Evolutionary conservation across 768 basidiomycete species (phyloP).

Genomic region (Collybia nuda): DNA sequence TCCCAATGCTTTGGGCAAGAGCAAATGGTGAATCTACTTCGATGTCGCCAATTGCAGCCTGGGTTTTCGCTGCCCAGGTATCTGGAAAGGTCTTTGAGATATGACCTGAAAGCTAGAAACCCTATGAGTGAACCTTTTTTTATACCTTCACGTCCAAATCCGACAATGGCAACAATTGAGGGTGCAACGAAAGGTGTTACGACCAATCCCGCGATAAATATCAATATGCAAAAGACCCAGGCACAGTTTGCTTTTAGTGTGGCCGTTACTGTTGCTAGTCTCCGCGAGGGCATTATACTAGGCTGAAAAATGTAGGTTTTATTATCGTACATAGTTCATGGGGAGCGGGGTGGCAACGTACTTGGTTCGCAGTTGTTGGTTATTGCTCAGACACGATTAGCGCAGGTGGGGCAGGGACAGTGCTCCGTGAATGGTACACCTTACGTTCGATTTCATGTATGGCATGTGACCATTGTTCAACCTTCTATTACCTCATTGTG

Average conservation of each 20-base stretch:
- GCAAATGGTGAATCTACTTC: slow-evolving; percentile 10
- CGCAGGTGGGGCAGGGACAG: too few species aligned
- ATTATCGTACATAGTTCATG: too few species aligned
- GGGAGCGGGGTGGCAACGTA: too few species aligned
- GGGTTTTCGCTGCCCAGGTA: not conserved
- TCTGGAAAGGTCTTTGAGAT: not conserved
- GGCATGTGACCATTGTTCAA: too few species aligned
- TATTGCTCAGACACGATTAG: too few species aligned
- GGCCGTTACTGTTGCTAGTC: too few species aligned
- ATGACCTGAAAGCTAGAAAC: not conserved
- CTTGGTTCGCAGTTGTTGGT: too few species aligned
- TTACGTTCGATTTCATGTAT: too few species aligned
- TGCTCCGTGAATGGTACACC: too few species aligned
- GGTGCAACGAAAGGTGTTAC: not conserved
- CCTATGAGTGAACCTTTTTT: not conserved
- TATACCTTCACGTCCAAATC: not conserved
- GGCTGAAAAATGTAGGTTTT: too few species aligned
- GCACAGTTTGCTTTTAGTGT: not conserved
- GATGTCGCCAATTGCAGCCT: not conserved
- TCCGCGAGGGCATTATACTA: too few species aligned
- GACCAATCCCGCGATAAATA: not conserved
- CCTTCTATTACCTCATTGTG: too few species aligned
- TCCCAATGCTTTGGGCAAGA: slow-evolving; percentile 14
- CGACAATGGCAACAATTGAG: not conserved
- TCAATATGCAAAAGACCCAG: not conserved